Conservation (phyloP, 83 land plant species). For the Diphasiastrum complanatum region DNA sequence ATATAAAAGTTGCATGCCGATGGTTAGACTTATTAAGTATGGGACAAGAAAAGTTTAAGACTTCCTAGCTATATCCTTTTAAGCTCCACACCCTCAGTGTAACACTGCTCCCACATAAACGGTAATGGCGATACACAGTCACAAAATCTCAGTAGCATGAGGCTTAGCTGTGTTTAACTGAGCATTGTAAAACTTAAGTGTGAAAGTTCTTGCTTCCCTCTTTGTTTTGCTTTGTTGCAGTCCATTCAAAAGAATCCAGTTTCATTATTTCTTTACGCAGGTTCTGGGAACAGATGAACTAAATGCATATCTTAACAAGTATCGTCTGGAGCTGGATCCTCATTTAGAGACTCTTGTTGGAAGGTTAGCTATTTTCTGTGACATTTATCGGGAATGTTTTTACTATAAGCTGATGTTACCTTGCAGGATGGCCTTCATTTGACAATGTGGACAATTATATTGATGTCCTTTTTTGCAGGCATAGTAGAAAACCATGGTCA, state of each 20-base stretch:
- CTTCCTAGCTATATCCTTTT: too few species aligned
- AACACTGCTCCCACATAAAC: too few species aligned
- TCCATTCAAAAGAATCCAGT: background rate
- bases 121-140: too few species aligned
- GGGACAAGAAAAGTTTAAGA: too few species aligned
- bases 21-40: too few species aligned
- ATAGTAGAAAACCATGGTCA: slow-evolving; percentile 89
- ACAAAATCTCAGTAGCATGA: too few species aligned
- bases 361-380: slow-evolving; percentile 31
- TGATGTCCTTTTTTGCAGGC: slow-evolving; percentile 40
- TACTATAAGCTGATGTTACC: background rate
- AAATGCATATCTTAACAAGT: slow-evolving; percentile 64
- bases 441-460: background rate
- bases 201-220: too few species aligned
- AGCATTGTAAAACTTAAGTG: too few species aligned
- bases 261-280: slow-evolving; percentile 24
- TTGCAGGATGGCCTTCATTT: slow-evolving; percentile 3
- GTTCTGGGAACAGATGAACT: slow-evolving; percentile 74
- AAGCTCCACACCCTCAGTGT: too few species aligned
- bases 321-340: slow-evolving; percentile 65
- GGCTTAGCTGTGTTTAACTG: background rate
- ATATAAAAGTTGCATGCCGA: too few species aligned
- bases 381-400: background rate
- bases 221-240: too few species aligned
- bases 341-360: slow-evolving; percentile 65